A percentile compares a stretch with the other conserved stretches of the same genome.
These are phyloP conservation scores for Penicillium crystallinum DNA, from an alignment of 495 filamentous ascomycete genomes.

Conservation along the genomic window DNA sequence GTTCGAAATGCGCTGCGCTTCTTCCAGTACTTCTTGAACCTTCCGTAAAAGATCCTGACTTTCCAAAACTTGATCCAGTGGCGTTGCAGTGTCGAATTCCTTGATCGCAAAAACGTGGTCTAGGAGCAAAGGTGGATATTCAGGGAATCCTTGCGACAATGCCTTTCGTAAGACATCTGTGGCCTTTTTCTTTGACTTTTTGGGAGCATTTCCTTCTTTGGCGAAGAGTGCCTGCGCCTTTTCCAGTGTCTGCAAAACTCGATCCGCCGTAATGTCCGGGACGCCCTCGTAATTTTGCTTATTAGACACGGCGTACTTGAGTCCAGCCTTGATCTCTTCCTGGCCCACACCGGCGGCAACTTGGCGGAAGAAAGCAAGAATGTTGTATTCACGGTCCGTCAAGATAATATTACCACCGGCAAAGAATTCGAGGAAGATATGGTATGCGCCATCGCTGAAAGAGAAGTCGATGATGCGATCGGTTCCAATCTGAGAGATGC, in stretches of 20 bases:
- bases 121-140: conserved; percentile 78
- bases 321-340: conserved; percentile 66
- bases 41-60: conserved; percentile 58
- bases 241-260: conserved; percentile 64
- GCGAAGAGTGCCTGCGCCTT: conserved; percentile 53
- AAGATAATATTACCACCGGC: conserved; percentile 93
- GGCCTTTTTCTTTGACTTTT: conserved; percentile 77
- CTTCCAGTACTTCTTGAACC: conserved; percentile 58
- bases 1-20: conserved; percentile 54
- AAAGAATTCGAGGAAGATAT: conserved; percentile 91
- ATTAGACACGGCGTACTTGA: conserved; percentile 73
- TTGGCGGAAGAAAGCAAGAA: conserved; percentile 73
- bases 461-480: conserved; percentile 89
- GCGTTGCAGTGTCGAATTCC: conserved; percentile 59
- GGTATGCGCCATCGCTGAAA: conserved; percentile 86
- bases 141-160: conserved; percentile 74
- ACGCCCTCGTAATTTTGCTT: conserved; percentile 77
- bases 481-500: conserved; percentile 79
- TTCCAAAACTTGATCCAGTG: conserved; percentile 62
- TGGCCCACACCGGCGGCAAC: conserved; percentile 68
- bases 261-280: conserved; percentile 65
- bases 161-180: conserved; percentile 72
- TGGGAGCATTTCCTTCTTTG: conserved; percentile 47
- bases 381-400: conserved; percentile 72
- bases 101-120: conserved; percentile 75